Evolutionary conservation across 2,329 filamentous ascomycete genomes (phyloP).

Genomic region (Penicillium sp.): DNA sequence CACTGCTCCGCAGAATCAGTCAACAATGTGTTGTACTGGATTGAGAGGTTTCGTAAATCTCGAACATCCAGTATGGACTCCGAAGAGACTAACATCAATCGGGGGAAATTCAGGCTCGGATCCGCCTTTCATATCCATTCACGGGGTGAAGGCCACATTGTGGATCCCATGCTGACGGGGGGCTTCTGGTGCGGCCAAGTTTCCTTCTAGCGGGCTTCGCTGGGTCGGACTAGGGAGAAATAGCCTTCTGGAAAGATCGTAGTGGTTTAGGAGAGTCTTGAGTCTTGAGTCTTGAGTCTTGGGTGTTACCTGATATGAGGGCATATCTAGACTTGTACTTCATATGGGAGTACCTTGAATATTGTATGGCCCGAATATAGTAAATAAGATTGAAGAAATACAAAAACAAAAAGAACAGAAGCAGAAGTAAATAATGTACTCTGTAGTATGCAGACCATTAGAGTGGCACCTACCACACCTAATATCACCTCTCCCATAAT

Average conservation of each 20-base stretch:
- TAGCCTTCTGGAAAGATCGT: conserved; percentile 11
- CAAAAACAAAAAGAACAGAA: background rate
- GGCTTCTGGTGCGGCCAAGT: conserved; percentile 35
- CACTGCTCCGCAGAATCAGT: background rate
- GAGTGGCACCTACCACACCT: conserved; percentile 28
- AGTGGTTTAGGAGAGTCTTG: conserved; percentile 3
- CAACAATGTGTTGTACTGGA: background rate
- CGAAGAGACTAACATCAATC: background rate
- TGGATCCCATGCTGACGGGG: conserved; percentile 34
- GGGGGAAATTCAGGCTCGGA: conserved; percentile 25
- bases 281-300: too few relatives aligned
- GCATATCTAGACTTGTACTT: too few relatives aligned
- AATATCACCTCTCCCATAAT: background rate
- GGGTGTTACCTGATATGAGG: too few relatives aligned
- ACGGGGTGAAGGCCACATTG: conserved; percentile 33
- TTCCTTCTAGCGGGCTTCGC: conserved; percentile 31
- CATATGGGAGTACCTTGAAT: too few relatives aligned
- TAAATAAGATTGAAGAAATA: too few relatives aligned
- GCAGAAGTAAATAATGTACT: conserved; percentile 19
- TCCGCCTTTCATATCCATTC: conserved; percentile 33
- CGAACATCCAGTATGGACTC: background rate
- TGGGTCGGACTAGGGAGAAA: conserved; percentile 22
- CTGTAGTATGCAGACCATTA: conserved; percentile 16
- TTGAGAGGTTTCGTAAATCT: background rate
- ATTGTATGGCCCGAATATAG: too few relatives aligned